Evolutionary conservation across 2,329 filamentous ascomycete species (phyloP).

Genomic region (Chalaropsis ovoidea): DNA sequence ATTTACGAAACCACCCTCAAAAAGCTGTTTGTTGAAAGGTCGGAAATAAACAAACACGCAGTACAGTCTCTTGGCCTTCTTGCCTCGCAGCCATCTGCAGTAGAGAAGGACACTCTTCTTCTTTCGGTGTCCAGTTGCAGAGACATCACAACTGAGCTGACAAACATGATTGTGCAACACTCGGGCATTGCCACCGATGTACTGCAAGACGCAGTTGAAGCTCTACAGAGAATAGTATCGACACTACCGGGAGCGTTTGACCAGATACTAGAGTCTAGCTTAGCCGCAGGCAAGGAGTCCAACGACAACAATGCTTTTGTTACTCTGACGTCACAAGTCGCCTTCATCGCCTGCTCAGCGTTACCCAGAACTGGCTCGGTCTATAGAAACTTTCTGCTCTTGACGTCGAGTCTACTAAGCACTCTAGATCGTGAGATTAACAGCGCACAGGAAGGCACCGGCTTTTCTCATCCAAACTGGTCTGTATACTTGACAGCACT

Average conservation of each 20-base stretch:
- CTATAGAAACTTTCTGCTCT: constrained; percentile 36
- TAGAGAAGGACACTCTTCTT: constrained; percentile 30
- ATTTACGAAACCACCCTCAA: constrained; percentile 33
- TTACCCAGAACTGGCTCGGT: constrained; percentile 30
- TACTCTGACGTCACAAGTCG: constrained; percentile 37
- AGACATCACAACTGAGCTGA: constrained; percentile 33
- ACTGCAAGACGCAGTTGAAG: constrained; percentile 36
- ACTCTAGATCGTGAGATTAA: constrained; percentile 19
- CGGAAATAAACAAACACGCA: constrained; percentile 37
- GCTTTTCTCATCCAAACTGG: constrained; percentile 18
- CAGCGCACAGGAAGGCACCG: constrained; percentile 5
- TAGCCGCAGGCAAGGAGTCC: background rate
- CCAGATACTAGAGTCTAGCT: constrained; percentile 26
- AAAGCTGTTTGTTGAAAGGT: constrained; percentile 32
- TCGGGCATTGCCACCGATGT: constrained; percentile 33
- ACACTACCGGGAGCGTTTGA: constrained; percentile 34
- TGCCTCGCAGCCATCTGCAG: constrained; percentile 35
- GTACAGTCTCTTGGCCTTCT: constrained; percentile 40
- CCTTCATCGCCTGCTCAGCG: constrained; percentile 42
- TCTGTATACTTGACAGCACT: constrained; percentile 28
- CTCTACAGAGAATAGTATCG: constrained; percentile 35
- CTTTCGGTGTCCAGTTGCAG: constrained; percentile 32
- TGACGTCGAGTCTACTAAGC: constrained; percentile 28
- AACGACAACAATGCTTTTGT: constrained; percentile 30
- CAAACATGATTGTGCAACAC: constrained; percentile 29